Conservation (phyloP, 805 yeast genomes). For the Wickerhamomyces chaumierensis region DNA sequence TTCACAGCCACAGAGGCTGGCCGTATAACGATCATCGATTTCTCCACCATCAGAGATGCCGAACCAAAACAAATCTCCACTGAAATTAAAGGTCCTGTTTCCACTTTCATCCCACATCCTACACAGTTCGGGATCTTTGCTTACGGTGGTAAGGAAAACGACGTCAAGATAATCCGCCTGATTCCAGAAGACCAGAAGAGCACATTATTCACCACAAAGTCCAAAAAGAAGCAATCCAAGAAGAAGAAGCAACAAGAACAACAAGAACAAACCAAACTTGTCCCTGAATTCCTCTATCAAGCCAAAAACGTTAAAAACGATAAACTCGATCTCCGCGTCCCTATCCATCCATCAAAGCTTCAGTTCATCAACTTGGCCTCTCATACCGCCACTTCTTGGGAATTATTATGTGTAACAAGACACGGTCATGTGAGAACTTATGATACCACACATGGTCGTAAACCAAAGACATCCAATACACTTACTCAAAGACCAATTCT, state of each 20-base stretch:
- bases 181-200: conserved; percentile 5
- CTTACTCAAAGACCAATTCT: conserved; percentile 44
- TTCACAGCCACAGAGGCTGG: conserved; percentile 27
- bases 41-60: conserved; percentile 5
- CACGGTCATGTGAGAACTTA: conserved; percentile 71
- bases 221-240: not conserved
- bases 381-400: conserved; percentile 28
- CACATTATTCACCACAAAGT: too few relatives aligned
- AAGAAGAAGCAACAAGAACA: conserved; percentile 11
- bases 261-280: conserved; percentile 1
- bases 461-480: conserved; percentile 51
- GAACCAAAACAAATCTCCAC: conserved; percentile 7
- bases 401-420: conserved; percentile 55
- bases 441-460: conserved; percentile 53
- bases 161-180: conserved; percentile 39
- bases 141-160: conserved; percentile 79
- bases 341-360: conserved; percentile 64
- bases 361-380: conserved; percentile 27
- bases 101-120: conserved; percentile 38
- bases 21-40: conserved; percentile 19
- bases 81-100: conserved; percentile 34
- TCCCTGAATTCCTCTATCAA: conserved; percentile 35
- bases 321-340: conserved; percentile 67
- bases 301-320: conserved; percentile 81
- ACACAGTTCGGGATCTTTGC: conserved; percentile 46